These are phyloP conservation scores for Datura wrightii DNA, from an alignment of 257 asterid species.

Conservation along the genomic window DNA sequence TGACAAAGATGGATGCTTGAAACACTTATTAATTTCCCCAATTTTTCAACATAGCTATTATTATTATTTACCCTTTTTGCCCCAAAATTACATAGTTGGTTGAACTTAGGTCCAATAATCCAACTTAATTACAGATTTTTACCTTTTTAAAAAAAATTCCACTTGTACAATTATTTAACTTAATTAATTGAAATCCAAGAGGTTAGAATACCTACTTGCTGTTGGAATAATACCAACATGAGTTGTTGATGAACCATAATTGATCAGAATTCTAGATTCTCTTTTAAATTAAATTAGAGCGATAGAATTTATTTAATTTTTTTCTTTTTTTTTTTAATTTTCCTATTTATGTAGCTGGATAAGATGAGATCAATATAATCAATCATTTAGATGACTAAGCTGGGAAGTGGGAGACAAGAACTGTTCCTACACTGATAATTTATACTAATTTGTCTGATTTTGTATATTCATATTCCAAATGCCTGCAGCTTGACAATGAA, in stretches of 20 bases:
- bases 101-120: not conserved
- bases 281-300: not conserved
- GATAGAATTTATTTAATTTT: not conserved
- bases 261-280: conserved; percentile 7
- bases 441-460: not conserved
- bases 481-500: not conserved
- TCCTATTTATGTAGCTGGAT: not conserved
- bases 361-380: not conserved
- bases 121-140: not conserved
- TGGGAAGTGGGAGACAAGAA: conserved; percentile 29
- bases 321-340: not conserved
- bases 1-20: not conserved
- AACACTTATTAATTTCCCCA: not conserved
- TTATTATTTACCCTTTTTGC: not conserved
- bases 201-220: conserved; percentile 16
- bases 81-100: not conserved
- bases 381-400: not conserved
- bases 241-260: not conserved
- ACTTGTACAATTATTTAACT: not conserved
- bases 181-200: not conserved
- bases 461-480: not conserved
- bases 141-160: not conserved
- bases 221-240: conserved; percentile 25
- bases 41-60: not conserved
- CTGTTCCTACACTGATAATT: not conserved